Percentiles rank a stretch among this genome's conserved stretches.
Evolutionary conservation across 192 early-diverging fungal species (phyloP).

Genomic region (Polychytrium aggregatum): DNA sequence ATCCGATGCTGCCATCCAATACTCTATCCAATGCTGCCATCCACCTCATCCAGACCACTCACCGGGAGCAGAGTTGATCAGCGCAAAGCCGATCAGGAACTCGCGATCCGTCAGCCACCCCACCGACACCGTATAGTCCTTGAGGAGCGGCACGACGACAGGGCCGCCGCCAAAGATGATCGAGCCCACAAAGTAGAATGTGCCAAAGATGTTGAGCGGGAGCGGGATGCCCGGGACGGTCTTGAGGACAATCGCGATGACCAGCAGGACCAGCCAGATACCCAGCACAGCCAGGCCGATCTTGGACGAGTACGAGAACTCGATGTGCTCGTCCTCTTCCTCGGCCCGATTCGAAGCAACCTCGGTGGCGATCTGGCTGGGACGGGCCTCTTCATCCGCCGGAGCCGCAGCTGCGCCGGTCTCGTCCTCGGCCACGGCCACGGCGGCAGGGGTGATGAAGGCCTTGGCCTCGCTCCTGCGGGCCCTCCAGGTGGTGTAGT

Average conservation of each 20-base stretch:
- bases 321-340: too few species aligned
- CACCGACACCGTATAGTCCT: conserved; percentile 32
- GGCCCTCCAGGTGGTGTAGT: neutral
- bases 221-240: conserved; percentile 2
- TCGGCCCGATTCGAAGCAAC: too few species aligned
- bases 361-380: too few species aligned
- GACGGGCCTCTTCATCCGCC: too few species aligned
- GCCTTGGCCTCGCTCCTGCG: neutral
- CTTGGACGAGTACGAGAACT: neutral
- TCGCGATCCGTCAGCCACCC: conserved; percentile 44
- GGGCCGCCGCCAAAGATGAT: conserved; percentile 36
- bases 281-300: conserved; percentile 26
- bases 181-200: conserved; percentile 35
- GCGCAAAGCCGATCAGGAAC: conserved; percentile 52
- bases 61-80: conserved; percentile 36
- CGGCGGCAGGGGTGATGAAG: conserved; percentile 43
- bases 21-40: too few species aligned
- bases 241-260: conserved; percentile 29
- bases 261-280: conserved; percentile 34
- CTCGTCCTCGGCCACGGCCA: neutral
- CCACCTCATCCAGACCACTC: too few species aligned
- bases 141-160: conserved; percentile 46
- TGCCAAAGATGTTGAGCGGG: conserved; percentile 21
- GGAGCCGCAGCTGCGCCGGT: too few species aligned
- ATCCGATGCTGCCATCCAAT: too few species aligned